phyloP scores from a whole-genome alignment of 2,329 filamentous ascomycete species.

The Phialocephala subalpina region DNA sequence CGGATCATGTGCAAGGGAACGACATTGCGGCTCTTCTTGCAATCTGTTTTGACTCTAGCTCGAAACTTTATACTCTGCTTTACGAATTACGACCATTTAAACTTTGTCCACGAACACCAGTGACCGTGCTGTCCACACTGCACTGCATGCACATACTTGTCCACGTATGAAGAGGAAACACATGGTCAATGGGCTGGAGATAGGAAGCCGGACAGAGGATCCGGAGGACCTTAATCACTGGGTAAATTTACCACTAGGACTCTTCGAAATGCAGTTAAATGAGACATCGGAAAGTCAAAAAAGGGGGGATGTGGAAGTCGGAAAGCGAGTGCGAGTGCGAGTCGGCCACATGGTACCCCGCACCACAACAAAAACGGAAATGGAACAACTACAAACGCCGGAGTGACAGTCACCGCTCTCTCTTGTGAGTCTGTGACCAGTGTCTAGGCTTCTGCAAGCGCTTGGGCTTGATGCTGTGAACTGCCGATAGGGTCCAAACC shows the following conservation, averaged over 20 bases:
- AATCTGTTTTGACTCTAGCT: too few species aligned
- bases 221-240: neutral
- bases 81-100: too few species aligned
- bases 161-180: constrained; percentile 1
- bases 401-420: neutral
- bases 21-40: too few species aligned
- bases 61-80: neutral
- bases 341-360: constrained; percentile 1
- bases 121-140: constrained; percentile 1
- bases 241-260: neutral
- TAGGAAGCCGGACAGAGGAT: neutral
- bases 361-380: constrained; percentile 3
- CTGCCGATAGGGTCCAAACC: neutral
- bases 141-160: neutral
- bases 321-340: neutral
- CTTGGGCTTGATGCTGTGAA: neutral
- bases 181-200: neutral
- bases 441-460: neutral
- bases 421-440: neutral
- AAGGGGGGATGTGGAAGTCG: constrained; percentile 1
- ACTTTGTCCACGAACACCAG: neutral
- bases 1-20: too few species aligned
- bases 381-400: neutral
- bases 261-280: neutral
- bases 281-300: neutral